Percentiles rank a stretch among this genome's conserved stretches.
Evolutionary conservation across 495 filamentous ascomycete genomes (phyloP).

Genomic region (Penicillium lagena): DNA sequence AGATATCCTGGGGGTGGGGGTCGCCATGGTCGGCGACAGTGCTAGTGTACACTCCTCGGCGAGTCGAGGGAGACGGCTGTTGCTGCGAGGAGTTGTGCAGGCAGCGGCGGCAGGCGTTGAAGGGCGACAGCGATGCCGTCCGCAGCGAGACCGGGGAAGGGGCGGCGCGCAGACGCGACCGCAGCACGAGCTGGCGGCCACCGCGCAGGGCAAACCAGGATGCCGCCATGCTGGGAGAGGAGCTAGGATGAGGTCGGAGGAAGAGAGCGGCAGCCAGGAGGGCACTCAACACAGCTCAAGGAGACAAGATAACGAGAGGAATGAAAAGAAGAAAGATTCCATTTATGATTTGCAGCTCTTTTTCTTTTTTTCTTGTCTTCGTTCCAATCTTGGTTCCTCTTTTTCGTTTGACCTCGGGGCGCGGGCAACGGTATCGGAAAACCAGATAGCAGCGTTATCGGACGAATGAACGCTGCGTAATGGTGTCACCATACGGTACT

Average conservation of each 20-base stretch:
- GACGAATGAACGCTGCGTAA: too few relatives aligned
- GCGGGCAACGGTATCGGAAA: too few relatives aligned
- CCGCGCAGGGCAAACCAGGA: conserved; percentile 38
- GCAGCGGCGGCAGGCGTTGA: conserved; percentile 19
- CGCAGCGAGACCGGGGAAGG: conserved; percentile 25
- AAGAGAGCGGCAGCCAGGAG: conserved; percentile 4
- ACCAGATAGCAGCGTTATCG: too few relatives aligned
- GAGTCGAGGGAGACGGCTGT: conserved; percentile 17
- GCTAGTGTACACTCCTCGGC: conserved; percentile 35
- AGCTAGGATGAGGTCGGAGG: conserved; percentile 8
- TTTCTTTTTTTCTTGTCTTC: too few relatives aligned
- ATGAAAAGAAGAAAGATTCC: conserved; percentile 10
- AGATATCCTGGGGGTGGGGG: conserved; percentile 35
- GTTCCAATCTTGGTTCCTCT: too few relatives aligned
- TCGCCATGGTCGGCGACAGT: conserved; percentile 35
- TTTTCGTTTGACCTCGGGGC: too few relatives aligned
- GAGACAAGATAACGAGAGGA: conserved; percentile 18
- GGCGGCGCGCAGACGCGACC: conserved; percentile 25
- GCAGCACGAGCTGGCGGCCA: conserved; percentile 35
- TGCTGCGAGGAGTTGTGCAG: conserved; percentile 15
- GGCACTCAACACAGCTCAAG: conserved; percentile 23
- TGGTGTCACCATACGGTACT: too few relatives aligned
- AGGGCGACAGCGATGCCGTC: conserved; percentile 19
- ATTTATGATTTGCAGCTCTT: conserved; percentile 4
- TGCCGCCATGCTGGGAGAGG: conserved; percentile 26